Base-by-base conservation (phyloP, 2,329 filamentous ascomycete species). In the Aspergillus transmontanensis region DNA sequence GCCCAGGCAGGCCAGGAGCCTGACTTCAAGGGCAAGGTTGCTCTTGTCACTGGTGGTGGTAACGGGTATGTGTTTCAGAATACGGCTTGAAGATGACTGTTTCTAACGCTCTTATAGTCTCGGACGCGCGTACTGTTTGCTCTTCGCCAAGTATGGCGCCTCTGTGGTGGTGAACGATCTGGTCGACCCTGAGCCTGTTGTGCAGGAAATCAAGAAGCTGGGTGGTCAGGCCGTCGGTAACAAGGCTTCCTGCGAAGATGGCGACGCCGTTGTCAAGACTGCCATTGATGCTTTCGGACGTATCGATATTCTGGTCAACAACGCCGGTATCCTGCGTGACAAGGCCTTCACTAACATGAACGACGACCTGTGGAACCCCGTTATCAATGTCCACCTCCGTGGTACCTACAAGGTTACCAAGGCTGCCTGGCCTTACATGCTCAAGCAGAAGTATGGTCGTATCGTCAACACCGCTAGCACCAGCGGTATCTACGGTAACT, bases 341-440 rank as follows among this genome's bases (percentile, higher is more conserved):
- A 98, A 97, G 88, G 94, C 95, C 46, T 99, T 99, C 79, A 86
- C 86, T 80, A 98, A 98, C 85, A 97, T 99, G 94, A 92, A 94
- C 64, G 95, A 99, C 77, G 90, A 88, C 75, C 86, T 93, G 74
- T 99, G 95, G 94, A 89, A 97, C 73, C 87, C 92, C 61, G 94
- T 99, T 73, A 81, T 98, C 81, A 91, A 93, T 72, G 93, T 98
- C 61, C 95, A 99, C 80, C 87, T 97, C 53, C 88, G 92, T 70
- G 94, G 95, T 71, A 99, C 95, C 65, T 99, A 96, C 84, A 96
- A 97, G 84, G 88, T 94, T 69, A 94, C 93, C 76, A 97, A 97
- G 87, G 95, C 95, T 65, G 95, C 95, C 23, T 99, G 94, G 93
- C 95, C 95, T 57, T 91, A 96, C 80, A 92, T 99, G 85, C 85